phyloP scores from a whole-genome alignment of 169 alveolate species.

The Plasmodium sp. region DNA sequence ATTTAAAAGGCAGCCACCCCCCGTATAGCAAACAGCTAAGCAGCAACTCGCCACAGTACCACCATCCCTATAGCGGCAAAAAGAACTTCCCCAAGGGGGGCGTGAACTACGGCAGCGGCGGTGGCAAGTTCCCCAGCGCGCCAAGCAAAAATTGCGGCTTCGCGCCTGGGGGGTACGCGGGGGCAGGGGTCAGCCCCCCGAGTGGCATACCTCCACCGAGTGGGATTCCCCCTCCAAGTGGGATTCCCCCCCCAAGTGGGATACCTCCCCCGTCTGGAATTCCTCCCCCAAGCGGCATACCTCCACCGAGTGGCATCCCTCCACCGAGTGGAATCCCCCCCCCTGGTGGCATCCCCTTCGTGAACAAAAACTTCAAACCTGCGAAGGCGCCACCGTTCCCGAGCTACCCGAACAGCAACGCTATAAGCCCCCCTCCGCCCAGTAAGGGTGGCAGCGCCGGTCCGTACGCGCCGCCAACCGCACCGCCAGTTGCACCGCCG shows the following conservation, averaged over 20 bases:
- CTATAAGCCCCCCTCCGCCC: neutral
- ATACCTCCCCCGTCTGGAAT: neutral
- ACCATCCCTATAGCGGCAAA: neutral
- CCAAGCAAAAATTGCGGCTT: neutral
- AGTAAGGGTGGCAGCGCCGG: neutral
- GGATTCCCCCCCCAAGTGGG: neutral
- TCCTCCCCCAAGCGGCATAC: neutral
- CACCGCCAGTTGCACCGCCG: neutral
- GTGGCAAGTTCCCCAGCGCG: neutral
- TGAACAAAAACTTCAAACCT: conserved; percentile 17
- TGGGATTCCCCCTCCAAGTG: neutral
- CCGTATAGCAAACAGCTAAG: conserved; percentile 9
- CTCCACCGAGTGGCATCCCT: neutral
- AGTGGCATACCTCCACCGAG: neutral
- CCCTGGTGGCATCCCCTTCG: neutral
- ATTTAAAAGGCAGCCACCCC: neutral
- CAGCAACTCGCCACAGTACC: neutral
- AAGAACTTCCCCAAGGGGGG: neutral
- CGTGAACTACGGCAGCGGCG: neutral
- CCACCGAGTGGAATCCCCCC: neutral
- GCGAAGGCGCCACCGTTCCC: neutral
- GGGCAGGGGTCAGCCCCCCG: neutral
- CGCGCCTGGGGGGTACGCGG: neutral
- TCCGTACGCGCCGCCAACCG: neutral
- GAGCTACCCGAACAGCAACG: conserved; percentile 3